Evolutionary conservation across 768 basidiomycete genomes (phyloP).

Genomic region (Russula lepida): DNA sequence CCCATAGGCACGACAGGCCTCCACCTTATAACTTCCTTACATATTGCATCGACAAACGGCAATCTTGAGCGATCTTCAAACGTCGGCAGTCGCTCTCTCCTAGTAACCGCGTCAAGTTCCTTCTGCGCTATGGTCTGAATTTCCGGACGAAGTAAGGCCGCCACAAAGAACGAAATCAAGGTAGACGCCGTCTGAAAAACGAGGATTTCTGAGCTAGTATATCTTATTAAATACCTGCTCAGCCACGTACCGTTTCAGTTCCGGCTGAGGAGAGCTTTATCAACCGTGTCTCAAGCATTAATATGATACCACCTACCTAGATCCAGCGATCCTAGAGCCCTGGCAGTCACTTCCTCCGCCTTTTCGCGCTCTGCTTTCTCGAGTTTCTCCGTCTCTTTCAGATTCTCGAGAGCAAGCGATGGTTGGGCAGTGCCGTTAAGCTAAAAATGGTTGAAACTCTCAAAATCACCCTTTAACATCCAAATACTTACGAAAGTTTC

Average conservation of each 20-base stretch:
- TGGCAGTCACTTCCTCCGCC: background rate
- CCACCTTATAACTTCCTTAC: conserved; percentile 25
- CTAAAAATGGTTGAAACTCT: background rate
- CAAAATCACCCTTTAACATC: background rate
- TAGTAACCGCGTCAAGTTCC: conserved; percentile 26
- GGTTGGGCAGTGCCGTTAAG: background rate
- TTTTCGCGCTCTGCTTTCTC: background rate
- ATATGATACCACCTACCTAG: background rate
- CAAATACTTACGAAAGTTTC: background rate
- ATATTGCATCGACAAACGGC: conserved; percentile 23
- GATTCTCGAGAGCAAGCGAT: conserved; percentile 1
- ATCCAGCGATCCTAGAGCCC: conserved; percentile 3
- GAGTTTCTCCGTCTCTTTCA: conserved; percentile 1
- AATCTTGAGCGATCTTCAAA: conserved; percentile 23
- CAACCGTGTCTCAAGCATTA: background rate
- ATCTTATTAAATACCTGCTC: background rate
- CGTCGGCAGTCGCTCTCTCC: conserved; percentile 24
- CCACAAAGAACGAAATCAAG: conserved; percentile 21
- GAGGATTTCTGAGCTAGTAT: background rate
- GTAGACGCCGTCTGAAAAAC: background rate
- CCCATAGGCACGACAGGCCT: conserved; percentile 21
- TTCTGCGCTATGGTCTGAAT: conserved; percentile 24
- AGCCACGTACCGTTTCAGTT: conserved; percentile 2
- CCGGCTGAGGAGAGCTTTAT: background rate
- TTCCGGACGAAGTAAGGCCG: conserved; percentile 24